Evolutionary conservation across 768 basidiomycete genomes (phyloP).

Genomic region (Mycena pura): DNA sequence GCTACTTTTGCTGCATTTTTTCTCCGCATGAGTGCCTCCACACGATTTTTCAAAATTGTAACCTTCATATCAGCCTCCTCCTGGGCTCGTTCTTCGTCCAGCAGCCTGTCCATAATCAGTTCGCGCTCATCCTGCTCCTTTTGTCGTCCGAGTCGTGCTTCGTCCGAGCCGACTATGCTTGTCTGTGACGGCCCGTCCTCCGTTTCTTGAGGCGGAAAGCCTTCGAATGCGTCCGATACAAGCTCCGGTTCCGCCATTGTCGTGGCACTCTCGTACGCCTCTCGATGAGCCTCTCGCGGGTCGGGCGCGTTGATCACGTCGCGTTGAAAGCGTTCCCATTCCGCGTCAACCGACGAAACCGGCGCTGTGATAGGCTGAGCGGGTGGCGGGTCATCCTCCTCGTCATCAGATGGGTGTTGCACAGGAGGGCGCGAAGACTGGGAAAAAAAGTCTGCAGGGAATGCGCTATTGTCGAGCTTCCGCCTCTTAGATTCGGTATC

Average conservation of each 20-base stretch:
- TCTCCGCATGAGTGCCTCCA: slow-evolving; percentile 63
- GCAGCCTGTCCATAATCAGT: slow-evolving; percentile 82
- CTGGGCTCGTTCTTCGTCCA: slow-evolving; percentile 87
- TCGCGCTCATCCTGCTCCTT: slow-evolving; percentile 79
- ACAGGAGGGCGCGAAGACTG: slow-evolving; percentile 64
- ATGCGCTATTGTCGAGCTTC: slow-evolving; percentile 38
- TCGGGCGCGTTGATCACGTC: slow-evolving; percentile 57
- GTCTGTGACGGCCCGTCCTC: slow-evolving; percentile 35
- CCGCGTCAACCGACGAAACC: slow-evolving; percentile 60
- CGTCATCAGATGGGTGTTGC: slow-evolving; percentile 39
- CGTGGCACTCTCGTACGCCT: slow-evolving; percentile 74
- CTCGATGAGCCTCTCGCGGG: slow-evolving; percentile 44
- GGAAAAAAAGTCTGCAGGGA: slow-evolving; percentile 84
- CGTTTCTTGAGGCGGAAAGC: slow-evolving; percentile 51
- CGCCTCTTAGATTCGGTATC: slow-evolving; percentile 38
- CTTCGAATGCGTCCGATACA: slow-evolving; percentile 49
- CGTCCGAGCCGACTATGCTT: slow-evolving; percentile 51
- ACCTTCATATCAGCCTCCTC: slow-evolving; percentile 88
- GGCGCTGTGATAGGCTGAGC: slow-evolving; percentile 25
- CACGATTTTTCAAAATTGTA: slow-evolving; percentile 61
- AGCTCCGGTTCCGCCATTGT: slow-evolving; percentile 72
- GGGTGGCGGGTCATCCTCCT: slow-evolving; percentile 46
- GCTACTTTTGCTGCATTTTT: slow-evolving; percentile 43
- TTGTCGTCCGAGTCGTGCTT: slow-evolving; percentile 49
- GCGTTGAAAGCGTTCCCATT: slow-evolving; percentile 77